Percentiles rank a stretch among this genome's conserved stretches.
Conservation (phyloP, 768 basidiomycete species). For the Podaxis sp. region DNA sequence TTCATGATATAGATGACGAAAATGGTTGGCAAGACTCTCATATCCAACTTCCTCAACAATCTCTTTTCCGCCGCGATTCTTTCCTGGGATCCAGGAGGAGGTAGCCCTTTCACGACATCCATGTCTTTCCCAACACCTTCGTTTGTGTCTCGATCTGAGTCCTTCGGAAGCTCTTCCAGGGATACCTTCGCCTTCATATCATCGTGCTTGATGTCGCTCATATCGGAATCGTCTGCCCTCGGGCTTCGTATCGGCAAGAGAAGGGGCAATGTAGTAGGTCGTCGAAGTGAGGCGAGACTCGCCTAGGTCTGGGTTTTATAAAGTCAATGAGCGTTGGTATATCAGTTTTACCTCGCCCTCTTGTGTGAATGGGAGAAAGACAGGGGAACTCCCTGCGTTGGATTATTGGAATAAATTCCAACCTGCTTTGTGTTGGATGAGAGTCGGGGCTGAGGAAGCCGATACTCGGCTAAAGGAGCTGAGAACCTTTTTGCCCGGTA, state of each 20-base stretch:
- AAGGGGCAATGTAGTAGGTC: no score
- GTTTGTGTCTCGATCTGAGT: not conserved
- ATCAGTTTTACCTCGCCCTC: not conserved
- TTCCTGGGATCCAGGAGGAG: slow-evolving; percentile 15
- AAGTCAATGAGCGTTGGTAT: not conserved
- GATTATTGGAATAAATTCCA: not conserved
- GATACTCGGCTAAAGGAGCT: not conserved
- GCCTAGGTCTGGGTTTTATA: no score
- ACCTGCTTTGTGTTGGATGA: not conserved
- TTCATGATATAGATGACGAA: slow-evolving; percentile 59
- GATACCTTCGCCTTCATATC: not conserved
- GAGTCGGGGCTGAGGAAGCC: not conserved
- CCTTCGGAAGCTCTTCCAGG: not conserved
- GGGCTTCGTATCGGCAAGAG: not conserved
- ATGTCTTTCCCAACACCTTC: not conserved
- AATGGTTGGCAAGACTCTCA: slow-evolving; percentile 48
- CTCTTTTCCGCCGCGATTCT: slow-evolving; percentile 28
- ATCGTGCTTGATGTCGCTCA: not conserved
- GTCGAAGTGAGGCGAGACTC: no score
- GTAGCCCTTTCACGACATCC: not conserved
- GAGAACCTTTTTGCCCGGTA: not conserved
- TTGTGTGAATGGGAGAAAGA: not conserved
- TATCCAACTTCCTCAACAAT: slow-evolving; percentile 50
- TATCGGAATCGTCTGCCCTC: not conserved
- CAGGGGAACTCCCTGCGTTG: not conserved